Evolutionary conservation across 179 eudicot genomes (phyloP), one percentile per base, ranked within the genome.

Genomic region (Dionaea muscipula): DNA sequence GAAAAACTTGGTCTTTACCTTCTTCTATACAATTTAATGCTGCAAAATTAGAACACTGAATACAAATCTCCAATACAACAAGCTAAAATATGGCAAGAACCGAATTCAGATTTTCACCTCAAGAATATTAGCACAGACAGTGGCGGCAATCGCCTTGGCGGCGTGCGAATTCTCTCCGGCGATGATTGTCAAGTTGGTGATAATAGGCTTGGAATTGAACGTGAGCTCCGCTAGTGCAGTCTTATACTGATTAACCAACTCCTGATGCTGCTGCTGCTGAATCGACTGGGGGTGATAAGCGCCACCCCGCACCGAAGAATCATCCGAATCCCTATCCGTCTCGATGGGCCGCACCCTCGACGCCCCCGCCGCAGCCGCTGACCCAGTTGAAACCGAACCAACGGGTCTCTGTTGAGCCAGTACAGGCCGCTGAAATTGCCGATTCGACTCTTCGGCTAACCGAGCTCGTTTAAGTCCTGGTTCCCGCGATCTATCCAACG

Each of bases 131-230:
- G 75, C 20, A 71, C 96, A 88, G 71, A 93, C 63, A 26, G 82
- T 70, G 17, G 75, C 71, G 0, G 90, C 83, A 33, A 88, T 78
- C 6, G 89, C 85, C 72, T 83, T 89, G 3, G 99, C 99, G 10
- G 89, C 95, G 45, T 72, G 95, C 69, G 72, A 48, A 68, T 75
- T 82, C 73, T 93, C 99, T 0, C 96, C 99, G 0, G 99, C 99
- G 16, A 93, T 93, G 18, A 93, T 93, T 4, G 99, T 82, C 71
- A 93, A 69, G 57, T 88, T 93, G 4, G 96, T 93, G 53, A 93
- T 93, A 39, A 93, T 93, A 0, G 99, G 96, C 72, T 93, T 93
- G 3, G 99, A 93, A 70, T 93, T 88, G 62, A 89, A 79, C 12
- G 90, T 93, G 47, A 93, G 75, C 74, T 93, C 99, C 20, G 90